phyloP scores from a whole-genome alignment of 768 basidiomycete genomes.

The Galerina sulciceps region DNA sequence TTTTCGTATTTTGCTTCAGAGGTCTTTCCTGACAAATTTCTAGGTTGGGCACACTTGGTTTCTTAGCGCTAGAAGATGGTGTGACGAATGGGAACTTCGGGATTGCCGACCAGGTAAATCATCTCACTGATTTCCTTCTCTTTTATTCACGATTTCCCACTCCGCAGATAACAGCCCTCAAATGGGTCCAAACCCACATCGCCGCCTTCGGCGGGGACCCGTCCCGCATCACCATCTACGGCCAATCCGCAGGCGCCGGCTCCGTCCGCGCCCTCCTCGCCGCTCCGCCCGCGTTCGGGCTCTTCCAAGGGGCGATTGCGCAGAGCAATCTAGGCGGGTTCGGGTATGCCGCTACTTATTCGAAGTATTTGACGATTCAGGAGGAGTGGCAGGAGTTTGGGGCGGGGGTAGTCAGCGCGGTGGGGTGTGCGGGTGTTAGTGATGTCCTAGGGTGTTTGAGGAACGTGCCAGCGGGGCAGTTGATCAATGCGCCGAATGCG shows the following conservation, averaged over 20 bases:
- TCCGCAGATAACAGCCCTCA: conserved; percentile 38
- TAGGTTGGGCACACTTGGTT: conserved; percentile 44
- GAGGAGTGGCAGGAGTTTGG: conserved; percentile 40
- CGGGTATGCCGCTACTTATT: conserved; percentile 52
- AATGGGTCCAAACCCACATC: conserved; percentile 56
- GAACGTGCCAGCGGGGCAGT: conserved; percentile 32
- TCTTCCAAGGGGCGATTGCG: conserved; percentile 43
- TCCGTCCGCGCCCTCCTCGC: conserved; percentile 43
- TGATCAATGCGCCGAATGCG: conserved; percentile 41
- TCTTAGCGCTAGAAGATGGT: conserved; percentile 45
- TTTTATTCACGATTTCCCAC: background rate
- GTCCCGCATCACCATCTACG: conserved; percentile 52
- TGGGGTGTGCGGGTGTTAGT: conserved; percentile 39
- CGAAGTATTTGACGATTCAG: conserved; percentile 50
- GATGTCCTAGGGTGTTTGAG: conserved; percentile 43
- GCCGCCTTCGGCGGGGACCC: conserved; percentile 63
- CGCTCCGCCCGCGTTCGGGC: conserved; percentile 36
- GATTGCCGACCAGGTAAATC: conserved; percentile 45
- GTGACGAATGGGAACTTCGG: conserved; percentile 51
- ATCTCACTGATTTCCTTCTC: background rate
- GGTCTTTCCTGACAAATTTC: conserved; percentile 32
- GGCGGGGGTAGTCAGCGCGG: conserved; percentile 36
- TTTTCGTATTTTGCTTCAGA: conserved; percentile 31
- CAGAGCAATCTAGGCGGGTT: conserved; percentile 54
- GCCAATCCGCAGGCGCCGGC: conserved; percentile 57